Conservation (phyloP, 1,284 basidiomycete species). For the Abortiporus biennis region DNA sequence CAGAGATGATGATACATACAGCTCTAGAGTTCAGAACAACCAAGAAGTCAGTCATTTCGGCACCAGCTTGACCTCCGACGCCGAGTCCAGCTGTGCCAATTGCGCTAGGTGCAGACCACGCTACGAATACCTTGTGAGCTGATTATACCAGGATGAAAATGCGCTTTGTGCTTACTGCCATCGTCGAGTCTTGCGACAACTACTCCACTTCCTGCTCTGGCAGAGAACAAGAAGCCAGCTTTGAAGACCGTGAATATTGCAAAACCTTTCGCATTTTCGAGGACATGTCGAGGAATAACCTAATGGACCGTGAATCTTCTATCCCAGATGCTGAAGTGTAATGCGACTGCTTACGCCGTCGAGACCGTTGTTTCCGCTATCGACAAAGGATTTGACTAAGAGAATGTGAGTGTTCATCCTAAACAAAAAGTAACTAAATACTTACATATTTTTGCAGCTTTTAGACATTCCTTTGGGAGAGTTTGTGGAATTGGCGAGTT, state of each 20-base stretch:
- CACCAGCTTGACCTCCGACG: conserved; percentile 78
- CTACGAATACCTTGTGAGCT: conserved; percentile 32
- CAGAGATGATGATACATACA: conserved; percentile 36
- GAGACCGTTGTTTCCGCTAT: conserved; percentile 63
- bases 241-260: conserved; percentile 81
- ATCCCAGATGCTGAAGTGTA: neutral
- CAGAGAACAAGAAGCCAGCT: conserved; percentile 73
- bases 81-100: conserved; percentile 95
- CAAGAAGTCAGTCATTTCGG: conserved; percentile 93
- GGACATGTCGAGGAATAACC: conserved; percentile 62
- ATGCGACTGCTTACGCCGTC: conserved; percentile 44
- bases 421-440: conserved; percentile 10
- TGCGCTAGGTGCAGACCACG: conserved; percentile 92
- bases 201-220: conserved; percentile 82
- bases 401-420: conserved; percentile 10
- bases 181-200: conserved; percentile 86
- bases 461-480: conserved; percentile 67
- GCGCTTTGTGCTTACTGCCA: conserved; percentile 78
- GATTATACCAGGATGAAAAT: too few relatives aligned
- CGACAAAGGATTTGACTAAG: conserved; percentile 69
- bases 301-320: conserved; percentile 15
- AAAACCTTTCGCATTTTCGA: conserved; percentile 78
- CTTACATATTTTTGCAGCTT: conserved; percentile 72
- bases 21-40: conserved; percentile 84
- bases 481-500: conserved; percentile 66